Evolutionary conservation across 345 rosid genomes (phyloP).

Genomic region (Aquilaria sinensis): DNA sequence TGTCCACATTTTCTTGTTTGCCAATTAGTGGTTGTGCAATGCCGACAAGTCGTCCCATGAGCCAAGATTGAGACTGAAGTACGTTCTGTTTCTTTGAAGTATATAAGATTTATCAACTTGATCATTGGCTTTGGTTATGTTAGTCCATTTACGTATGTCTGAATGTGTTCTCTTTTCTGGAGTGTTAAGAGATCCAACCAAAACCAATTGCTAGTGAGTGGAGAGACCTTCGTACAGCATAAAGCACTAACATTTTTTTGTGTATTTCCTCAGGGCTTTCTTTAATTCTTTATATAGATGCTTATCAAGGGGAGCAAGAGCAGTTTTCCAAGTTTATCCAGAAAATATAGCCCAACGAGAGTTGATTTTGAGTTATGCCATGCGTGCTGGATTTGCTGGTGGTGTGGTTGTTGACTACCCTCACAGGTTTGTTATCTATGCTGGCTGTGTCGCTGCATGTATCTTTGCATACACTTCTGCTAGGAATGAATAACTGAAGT

Average conservation of each 20-base stretch:
- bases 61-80: constrained; percentile 83
- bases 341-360: constrained; percentile 79
- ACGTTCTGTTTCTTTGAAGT: constrained; percentile 19
- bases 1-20: background rate
- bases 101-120: background rate
- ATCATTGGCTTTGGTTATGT: background rate
- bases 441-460: background rate
- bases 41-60: constrained; percentile 96
- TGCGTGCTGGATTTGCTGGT: constrained; percentile 91
- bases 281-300: constrained; percentile 79
- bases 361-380: constrained; percentile 71
- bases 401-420: constrained; percentile 93
- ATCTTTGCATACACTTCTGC: background rate
- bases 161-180: too few relatives aligned
- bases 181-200: too few relatives aligned
- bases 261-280: constrained; percentile 50
- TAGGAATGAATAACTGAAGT: background rate
- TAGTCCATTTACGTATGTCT: background rate
- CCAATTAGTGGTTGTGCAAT: constrained; percentile 88
- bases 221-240: too few relatives aligned
- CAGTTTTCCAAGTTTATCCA: constrained; percentile 88
- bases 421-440: constrained; percentile 48
- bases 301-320: constrained; percentile 88
- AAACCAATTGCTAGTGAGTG: too few relatives aligned
- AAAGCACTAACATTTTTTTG: too few relatives aligned